Base-by-base conservation (phyloP, 805 yeast genomes). In the Kurtzmaniella fragi region DNA sequence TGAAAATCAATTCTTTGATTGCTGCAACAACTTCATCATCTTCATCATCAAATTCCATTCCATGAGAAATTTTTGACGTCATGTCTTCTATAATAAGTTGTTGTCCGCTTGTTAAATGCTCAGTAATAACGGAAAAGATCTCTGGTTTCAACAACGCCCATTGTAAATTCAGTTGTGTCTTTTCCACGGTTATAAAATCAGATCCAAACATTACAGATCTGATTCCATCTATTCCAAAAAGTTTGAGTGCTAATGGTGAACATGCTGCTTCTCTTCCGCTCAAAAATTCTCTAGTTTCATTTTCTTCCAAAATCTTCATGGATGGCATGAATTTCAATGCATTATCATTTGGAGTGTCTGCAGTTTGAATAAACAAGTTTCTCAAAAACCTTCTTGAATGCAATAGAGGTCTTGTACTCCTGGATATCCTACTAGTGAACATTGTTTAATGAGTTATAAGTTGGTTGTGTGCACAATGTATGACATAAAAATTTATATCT, bases 281-380 rank as follows among this genome's bases (percentile, higher is more conserved):
- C 30, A 82, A 64, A 48, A 80, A 84, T 59, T 88, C 96, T 20
- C 80, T 62, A 0, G 95, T 86, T 44, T 75, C 72, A 31, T 78
- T 77, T 15, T 67, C 71, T 2, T 83, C 83, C 13, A 87, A 63
- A n/a, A 87, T 75, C 32, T 70, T 67, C 61, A 73, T 77, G 10
- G 88, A 80, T 1, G 96, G 95, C 26, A 86, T 59, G 51, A 88
- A 88, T 67, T 88, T 88, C 41, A 88, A 61, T 0, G 96, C 96
- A 49, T 85, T 80, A 39, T 80, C 90, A 55, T 88, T 88, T 2
- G 96, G 96, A 0, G 96, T 88, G 25, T 81, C 78, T 27, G 83
- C 80, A 0, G 96, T 88, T 56, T 86, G 95, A 32, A 88, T 88
- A 58, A 80, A 83, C 26, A 83, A 55, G 32, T 41, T 52, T 13